Evolutionary conservation across 352 stramenopile species (phyloP), one percentile per base, ranked within the genome.

Genomic region (Thalassiosira pacifica): DNA sequence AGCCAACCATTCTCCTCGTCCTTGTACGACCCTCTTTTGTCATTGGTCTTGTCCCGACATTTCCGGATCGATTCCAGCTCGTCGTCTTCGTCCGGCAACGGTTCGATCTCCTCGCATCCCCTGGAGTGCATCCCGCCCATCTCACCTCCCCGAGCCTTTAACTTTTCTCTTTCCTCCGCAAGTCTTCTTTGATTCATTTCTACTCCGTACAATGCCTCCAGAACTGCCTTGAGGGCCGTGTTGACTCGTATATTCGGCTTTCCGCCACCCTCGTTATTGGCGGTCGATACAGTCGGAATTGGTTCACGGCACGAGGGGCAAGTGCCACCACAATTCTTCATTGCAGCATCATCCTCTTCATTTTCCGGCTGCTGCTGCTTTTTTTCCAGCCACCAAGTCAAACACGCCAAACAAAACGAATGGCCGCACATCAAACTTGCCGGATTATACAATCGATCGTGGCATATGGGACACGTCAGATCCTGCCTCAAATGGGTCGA

Each of bases 351-450:
- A 9, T 67, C 42, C 22, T 52, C 13, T 26, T 22, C 29, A 31
- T 29, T 24, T 5, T 32, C 1, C 22, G 11, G 6, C 1, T 22
- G n/a, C n/a, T 34, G 32, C 18, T 86, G n/a, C n/a, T n/a, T n/a
- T n/a, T n/a, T n/a, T n/a, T n/a, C 67, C 16, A 92, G 55, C 89
- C 89, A 93, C 89, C 89, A 93, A n/a, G 80, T 69, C 18, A 92
- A 68, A 67, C 89, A 93, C 13, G 68, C 70, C 22, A 84, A 26
- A 61, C 89, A 93, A 75, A 93, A 93, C 26, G 89, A 88, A 84
- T 93, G 89, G 5, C 89, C 89, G 57, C 89, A 93, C 6, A 74
- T 19, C 31, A 93, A 74, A 4, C 69, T 87, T 27, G 87, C 76
- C 0, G 89, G 89, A 32, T 84, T 79, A 68, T 89, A 88, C 6